phyloP scores from a whole-genome alignment of 805 yeast genomes.

The Kurtzmaniella fragi region DNA sequence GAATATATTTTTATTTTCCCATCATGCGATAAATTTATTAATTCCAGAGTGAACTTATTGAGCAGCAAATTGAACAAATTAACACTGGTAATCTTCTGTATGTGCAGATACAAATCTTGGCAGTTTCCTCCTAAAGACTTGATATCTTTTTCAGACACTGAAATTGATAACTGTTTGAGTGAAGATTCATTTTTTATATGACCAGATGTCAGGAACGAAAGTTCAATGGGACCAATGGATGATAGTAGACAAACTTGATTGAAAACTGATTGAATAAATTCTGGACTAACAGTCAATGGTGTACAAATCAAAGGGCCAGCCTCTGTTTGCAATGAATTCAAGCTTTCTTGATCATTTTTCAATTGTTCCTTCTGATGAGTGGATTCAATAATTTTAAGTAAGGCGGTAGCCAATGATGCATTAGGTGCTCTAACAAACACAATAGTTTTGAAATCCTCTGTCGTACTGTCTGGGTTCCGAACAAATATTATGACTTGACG shows the following conservation, averaged over 20 bases:
- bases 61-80: constrained; percentile 16
- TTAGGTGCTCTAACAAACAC: constrained; percentile 6
- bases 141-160: constrained; percentile 14
- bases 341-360: constrained; percentile 3
- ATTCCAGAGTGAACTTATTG: constrained; percentile 12
- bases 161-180: constrained; percentile 18
- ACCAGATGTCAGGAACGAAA: not conserved
- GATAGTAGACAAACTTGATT: constrained; percentile 1
- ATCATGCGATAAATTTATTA: constrained; percentile 16
- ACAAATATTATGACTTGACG: constrained; percentile 10
- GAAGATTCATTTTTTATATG: constrained; percentile 12
- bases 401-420: constrained; percentile 1
- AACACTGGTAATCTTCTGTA: constrained; percentile 15
- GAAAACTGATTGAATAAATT: constrained; percentile 6
- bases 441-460: constrained; percentile 6
- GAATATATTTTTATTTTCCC: constrained; percentile 16
- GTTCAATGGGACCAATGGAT: constrained; percentile 3
- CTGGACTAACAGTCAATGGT: constrained; percentile 2
- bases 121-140: constrained; percentile 2
- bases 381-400: constrained; percentile 2
- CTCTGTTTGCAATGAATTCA: constrained; percentile 7
- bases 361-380: constrained; percentile 3
- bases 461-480: constrained; percentile 1
- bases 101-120: constrained; percentile 8
- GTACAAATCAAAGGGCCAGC: constrained; percentile 4